Conservation (phyloP, 768 basidiomycete genomes). For the Lenzites betulinus region DNA sequence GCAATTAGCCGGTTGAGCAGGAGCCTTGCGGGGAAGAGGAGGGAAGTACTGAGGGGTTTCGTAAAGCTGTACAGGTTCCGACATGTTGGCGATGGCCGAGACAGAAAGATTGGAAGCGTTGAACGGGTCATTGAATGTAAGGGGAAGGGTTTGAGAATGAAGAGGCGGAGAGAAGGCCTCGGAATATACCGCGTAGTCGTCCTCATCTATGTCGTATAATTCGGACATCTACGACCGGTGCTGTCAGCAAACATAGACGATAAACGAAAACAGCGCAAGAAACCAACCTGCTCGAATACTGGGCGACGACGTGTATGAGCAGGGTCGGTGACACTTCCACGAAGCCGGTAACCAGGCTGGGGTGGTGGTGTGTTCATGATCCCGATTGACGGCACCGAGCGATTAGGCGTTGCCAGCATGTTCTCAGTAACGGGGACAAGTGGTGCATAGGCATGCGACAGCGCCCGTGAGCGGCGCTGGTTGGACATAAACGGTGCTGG, state of each 20-base stretch:
- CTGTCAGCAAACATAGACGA: constrained; percentile 22
- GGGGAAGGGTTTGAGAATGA: constrained; percentile 34
- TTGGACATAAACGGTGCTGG: constrained; percentile 59
- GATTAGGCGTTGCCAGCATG: constrained; percentile 31
- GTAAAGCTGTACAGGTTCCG: constrained; percentile 39
- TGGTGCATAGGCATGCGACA: constrained; percentile 56
- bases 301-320: constrained; percentile 49
- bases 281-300: constrained; percentile 44
- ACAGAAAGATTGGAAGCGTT: constrained; percentile 29
- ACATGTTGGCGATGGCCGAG: constrained; percentile 35
- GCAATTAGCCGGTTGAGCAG: constrained; percentile 45
- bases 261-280: neutral
- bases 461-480: constrained; percentile 50
- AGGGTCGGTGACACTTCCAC: constrained; percentile 76
- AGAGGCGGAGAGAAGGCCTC: constrained; percentile 38
- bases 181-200: constrained; percentile 56
- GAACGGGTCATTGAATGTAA: constrained; percentile 48
- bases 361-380: constrained; percentile 67
- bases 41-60: constrained; percentile 25
- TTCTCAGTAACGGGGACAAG: constrained; percentile 32
- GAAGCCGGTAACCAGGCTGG: constrained; percentile 63
- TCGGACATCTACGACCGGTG: constrained; percentile 40
- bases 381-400: constrained; percentile 40
- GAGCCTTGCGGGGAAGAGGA: constrained; percentile 29
- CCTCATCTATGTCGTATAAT: constrained; percentile 76